Percentiles rank a stretch among this genome's conserved stretches.
phyloP scores from a whole-genome alignment of 805 yeast genomes.

The Lachancea kluyveri region DNA sequence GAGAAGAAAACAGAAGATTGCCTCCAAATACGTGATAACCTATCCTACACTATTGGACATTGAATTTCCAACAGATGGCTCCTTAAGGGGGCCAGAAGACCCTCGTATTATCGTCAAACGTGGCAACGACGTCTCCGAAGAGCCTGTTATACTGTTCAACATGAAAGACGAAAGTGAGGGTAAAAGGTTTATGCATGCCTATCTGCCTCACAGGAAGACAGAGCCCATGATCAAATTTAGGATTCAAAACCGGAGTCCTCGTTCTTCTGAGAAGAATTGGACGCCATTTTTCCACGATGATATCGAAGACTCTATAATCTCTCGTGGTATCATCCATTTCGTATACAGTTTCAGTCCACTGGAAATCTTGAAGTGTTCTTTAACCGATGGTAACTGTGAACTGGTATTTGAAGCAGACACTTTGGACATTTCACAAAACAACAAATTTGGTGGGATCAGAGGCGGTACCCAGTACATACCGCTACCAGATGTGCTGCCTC shows the following conservation, averaged over 20 bases:
- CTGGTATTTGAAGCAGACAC: no score
- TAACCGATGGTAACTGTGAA: no score
- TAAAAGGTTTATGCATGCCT: constrained; percentile 11
- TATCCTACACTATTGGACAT: constrained; percentile 12
- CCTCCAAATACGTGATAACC: constrained; percentile 11
- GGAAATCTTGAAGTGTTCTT: no score
- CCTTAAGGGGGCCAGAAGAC: constrained; percentile 15
- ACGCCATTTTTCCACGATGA: constrained; percentile 17
- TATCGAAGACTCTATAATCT: no score
- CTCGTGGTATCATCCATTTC: no score
- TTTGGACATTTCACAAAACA: no score
- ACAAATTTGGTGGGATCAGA: no score
- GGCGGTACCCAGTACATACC: no score
- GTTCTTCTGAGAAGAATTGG: constrained; percentile 12
- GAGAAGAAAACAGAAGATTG: constrained; percentile 5
- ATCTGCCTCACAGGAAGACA: constrained; percentile 14
- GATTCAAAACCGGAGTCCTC: constrained; percentile 6
- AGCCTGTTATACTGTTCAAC: constrained; percentile 15
- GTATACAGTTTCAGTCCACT: no score
- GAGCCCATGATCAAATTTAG: constrained; percentile 9
- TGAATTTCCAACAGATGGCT: constrained; percentile 7
- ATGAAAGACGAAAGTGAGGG: constrained; percentile 7
- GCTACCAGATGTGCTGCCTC: no score
- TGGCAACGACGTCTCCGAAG: constrained; percentile 7
- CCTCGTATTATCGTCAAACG: constrained; percentile 11